These are phyloP conservation scores for Peniophora sp. DNA, from an alignment of 1,284 basidiomycete species.

Conservation along the genomic window DNA sequence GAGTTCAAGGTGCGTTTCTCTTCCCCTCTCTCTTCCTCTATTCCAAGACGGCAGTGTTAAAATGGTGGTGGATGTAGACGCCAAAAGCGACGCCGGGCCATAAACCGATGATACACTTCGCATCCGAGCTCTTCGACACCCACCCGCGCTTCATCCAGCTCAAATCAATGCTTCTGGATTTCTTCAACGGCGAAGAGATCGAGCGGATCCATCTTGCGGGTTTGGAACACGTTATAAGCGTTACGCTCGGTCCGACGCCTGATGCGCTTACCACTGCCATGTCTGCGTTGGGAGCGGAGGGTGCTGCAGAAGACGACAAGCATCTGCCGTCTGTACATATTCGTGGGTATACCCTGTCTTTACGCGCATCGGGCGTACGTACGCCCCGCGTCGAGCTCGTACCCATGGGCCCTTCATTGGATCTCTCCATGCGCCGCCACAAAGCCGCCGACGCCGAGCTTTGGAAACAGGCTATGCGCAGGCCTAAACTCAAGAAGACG, in stretches of 20 bases:
- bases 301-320: constrained; percentile 25
- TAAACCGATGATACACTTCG: constrained; percentile 92
- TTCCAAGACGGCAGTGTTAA: background rate
- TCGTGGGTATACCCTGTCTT: constrained; percentile 76
- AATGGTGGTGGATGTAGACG: constrained; percentile 43
- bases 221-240: constrained; percentile 87
- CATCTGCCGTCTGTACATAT: constrained; percentile 80
- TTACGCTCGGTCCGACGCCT: constrained; percentile 70
- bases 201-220: constrained; percentile 81
- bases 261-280: constrained; percentile 38
- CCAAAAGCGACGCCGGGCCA: constrained; percentile 88
- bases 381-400: constrained; percentile 77
- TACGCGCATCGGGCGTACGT: constrained; percentile 71
- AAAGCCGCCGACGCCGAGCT: constrained; percentile 73
- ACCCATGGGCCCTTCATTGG: constrained; percentile 89
- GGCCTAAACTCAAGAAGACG: constrained; percentile 82
- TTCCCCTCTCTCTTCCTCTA: background rate
- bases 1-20: constrained; percentile 68
- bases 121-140: constrained; percentile 87
- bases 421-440: constrained; percentile 74
- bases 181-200: constrained; percentile 85
- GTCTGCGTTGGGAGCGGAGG: constrained; percentile 5
- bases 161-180: constrained; percentile 87
- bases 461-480: constrained; percentile 73
- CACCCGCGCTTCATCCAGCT: constrained; percentile 89